phyloP scores from a whole-genome alignment of 2,329 filamentous ascomycete species.

The Talaromyces sp. region DNA sequence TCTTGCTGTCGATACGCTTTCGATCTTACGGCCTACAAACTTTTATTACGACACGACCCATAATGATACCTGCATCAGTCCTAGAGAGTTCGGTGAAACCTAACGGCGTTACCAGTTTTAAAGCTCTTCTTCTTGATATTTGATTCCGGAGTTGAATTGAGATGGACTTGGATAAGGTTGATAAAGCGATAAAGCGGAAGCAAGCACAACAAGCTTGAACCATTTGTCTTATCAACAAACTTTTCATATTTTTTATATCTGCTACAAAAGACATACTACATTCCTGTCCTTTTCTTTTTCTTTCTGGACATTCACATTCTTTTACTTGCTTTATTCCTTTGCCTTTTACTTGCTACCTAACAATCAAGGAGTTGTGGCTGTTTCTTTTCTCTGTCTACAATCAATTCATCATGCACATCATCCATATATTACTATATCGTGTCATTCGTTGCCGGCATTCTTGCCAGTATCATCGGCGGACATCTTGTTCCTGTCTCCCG shows the following conservation, averaged over 20 bases:
- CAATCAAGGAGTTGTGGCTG: background rate
- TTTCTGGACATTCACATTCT: background rate
- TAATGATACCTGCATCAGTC: slow-evolving; percentile 42
- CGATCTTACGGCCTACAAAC: slow-evolving; percentile 13
- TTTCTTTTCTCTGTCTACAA: background rate
- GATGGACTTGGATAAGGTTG: slow-evolving; percentile 10
- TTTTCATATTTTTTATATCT: background rate
- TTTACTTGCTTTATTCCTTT: background rate
- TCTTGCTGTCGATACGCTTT: slow-evolving; percentile 10
- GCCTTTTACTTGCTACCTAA: background rate
- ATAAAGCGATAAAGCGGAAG: background rate
- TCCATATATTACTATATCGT: background rate
- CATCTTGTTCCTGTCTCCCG: too few relatives aligned
- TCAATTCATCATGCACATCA: slow-evolving; percentile 1
- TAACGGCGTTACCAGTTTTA: slow-evolving; percentile 29
- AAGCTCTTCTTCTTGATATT: slow-evolving; percentile 9
- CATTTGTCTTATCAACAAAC: background rate
- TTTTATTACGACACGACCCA: slow-evolving; percentile 33
- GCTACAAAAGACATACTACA: background rate
- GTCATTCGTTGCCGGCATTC: background rate
- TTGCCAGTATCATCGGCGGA: background rate
- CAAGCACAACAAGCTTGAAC: background rate
- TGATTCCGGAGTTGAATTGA: slow-evolving; percentile 17
- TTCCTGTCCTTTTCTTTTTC: background rate
- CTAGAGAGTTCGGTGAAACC: slow-evolving; percentile 36